These are phyloP conservation scores for Podaxis mareebaensis DNA, from an alignment of 768 basidiomycete genomes.

Conservation along the genomic window DNA sequence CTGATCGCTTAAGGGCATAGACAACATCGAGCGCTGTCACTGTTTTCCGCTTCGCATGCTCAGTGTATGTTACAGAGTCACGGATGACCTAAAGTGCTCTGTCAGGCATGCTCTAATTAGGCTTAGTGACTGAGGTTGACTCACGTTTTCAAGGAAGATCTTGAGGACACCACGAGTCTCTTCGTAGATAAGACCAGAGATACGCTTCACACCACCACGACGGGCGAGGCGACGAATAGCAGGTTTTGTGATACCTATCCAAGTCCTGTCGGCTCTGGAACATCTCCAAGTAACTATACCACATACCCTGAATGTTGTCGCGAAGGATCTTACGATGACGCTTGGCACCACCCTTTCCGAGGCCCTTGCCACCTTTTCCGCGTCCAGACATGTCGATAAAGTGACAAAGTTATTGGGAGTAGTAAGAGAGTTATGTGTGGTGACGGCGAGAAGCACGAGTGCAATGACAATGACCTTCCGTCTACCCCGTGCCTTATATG, in stretches of 20 bases:
- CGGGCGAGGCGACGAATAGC: slow-evolving; percentile 94
- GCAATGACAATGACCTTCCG: slow-evolving; percentile 23
- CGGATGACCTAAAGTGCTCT: slow-evolving; percentile 71
- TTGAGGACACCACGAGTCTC: slow-evolving; percentile 95
- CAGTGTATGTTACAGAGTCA: slow-evolving; percentile 97
- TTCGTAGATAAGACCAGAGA: slow-evolving; percentile 91
- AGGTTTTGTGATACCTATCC: slow-evolving; percentile 84
- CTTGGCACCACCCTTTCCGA: slow-evolving; percentile 96
- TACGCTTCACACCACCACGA: slow-evolving; percentile 98
- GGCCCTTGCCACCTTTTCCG: slow-evolving; percentile 96
- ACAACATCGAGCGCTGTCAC: slow-evolving; percentile 95
- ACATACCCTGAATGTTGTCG: slow-evolving; percentile 37
- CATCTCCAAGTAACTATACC: slow-evolving; percentile 24
- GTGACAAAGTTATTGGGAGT: slow-evolving; percentile 30
- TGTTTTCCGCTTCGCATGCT: slow-evolving; percentile 95
- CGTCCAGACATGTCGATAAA: slow-evolving; percentile 83
- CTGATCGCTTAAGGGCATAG: slow-evolving; percentile 82
- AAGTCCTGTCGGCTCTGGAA: slow-evolving; percentile 27
- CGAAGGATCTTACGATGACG: slow-evolving; percentile 96
- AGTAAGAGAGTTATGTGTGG: slow-evolving; percentile 37
- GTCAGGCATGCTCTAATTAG: slow-evolving; percentile 31
- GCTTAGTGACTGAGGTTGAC: slow-evolving; percentile 27
- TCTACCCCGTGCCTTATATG: slow-evolving; percentile 36
- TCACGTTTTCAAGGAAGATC: slow-evolving; percentile 87
- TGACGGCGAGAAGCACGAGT: slow-evolving; percentile 25